Base-by-base conservation (phyloP, 495 filamentous ascomycete species). In the Aspergillus indologenus region DNA sequence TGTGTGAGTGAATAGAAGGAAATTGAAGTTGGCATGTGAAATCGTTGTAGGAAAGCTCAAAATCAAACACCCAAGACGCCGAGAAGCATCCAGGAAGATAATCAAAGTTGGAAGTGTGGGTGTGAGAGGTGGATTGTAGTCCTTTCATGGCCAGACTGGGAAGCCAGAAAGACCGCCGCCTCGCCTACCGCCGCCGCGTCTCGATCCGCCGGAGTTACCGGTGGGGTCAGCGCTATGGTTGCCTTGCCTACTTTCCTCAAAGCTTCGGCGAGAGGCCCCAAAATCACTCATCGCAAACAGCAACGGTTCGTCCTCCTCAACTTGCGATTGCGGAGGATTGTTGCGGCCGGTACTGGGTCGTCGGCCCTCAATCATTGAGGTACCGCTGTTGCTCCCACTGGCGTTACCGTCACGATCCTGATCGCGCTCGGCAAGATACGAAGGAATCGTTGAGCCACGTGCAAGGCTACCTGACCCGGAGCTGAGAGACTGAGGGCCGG, bases 251-350 rank as follows among this genome's bases (percentile, higher is more conserved):
- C 76, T 80, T 65, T 91, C 90, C 64, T 92, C 90, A 18, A 91
- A 71, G 62, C 90, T 92, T 55, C 88, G 80, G 52, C 89, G 82
- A 15, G 83, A 85, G 18, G 70, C 74, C 6, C 84, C 87, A 59
- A 94, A 83, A 65, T 96, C 91, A 57, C 88, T 92, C 89, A 96
- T 92, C 44, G 89, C 87, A 66, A 96, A 96, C 18, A 95, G 73
- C 11, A 96, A 72, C 23, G 88, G 88, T 71, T 96, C 91, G 18
- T 92, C 91, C 55, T 95, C 91, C 46, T 81, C 78, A 26, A 71
- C 68, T 14, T 62, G 60, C 1, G 68, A 61, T 20, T 74, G 70
- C 1, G 75, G 71, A 26, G 75, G 71, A 2, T 63, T 58, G 3
- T 68, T 61, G 12, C 75, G 73, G 46, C 68, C 69, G 20, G 62